phyloP scores from a whole-genome alignment of 2,329 filamentous ascomycete species.

The Neoarthrinium moseri region DNA sequence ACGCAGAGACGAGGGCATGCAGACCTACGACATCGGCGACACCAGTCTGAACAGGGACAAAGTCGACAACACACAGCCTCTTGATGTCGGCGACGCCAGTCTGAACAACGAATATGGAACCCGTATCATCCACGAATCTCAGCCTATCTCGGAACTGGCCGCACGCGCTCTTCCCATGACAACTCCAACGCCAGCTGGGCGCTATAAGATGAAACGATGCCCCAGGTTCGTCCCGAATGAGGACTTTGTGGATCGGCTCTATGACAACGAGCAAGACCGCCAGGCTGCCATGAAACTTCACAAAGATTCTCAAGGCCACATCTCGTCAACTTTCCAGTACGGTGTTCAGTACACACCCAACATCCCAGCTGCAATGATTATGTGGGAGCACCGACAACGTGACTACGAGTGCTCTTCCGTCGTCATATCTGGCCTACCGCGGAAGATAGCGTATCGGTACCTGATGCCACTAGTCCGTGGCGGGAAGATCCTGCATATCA shows the following conservation, averaged over 20 bases:
- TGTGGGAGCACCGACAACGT: neutral
- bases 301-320: neutral
- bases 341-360: constrained; percentile 6
- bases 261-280: neutral
- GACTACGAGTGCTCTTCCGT: constrained; percentile 8
- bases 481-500: constrained; percentile 5
- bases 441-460: neutral
- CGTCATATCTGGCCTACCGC: constrained; percentile 1
- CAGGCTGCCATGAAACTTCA: neutral
- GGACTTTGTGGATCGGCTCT: neutral
- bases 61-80: no score
- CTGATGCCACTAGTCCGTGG: constrained; percentile 7
- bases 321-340: constrained; percentile 6
- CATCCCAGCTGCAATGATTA: neutral
- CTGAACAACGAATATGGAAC: no score
- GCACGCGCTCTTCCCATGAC: no score
- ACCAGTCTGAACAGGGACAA: no score
- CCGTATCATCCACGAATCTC: no score
- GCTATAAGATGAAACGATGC: no score
- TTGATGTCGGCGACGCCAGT: no score
- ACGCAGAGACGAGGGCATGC: no score
- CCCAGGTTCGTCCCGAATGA: constrained; percentile 4
- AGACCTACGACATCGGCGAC: no score
- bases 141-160: no score
- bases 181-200: no score